Percentiles rank a stretch among this genome's conserved stretches.
Evolutionary conservation across 257 asterid species (phyloP).

Genomic region (Nicotiana knightiana): DNA sequence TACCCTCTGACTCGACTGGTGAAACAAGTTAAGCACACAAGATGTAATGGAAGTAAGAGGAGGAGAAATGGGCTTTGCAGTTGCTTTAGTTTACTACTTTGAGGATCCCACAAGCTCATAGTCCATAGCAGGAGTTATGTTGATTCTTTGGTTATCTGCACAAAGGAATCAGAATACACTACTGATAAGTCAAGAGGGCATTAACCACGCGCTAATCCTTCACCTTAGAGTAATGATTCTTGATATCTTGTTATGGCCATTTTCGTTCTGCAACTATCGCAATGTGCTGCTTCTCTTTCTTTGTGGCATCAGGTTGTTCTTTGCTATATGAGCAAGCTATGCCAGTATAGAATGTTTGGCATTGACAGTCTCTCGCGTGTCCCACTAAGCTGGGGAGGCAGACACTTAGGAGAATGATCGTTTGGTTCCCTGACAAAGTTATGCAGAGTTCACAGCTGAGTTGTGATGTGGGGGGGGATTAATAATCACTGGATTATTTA

Average conservation of each 20-base stretch:
- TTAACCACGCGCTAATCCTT: background rate
- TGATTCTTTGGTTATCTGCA: background rate
- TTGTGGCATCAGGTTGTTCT: conserved; percentile 1
- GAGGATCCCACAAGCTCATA: background rate
- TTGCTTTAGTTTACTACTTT: background rate
- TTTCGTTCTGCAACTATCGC: background rate
- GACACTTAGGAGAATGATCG: background rate
- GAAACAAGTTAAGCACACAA: background rate
- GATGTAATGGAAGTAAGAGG: background rate
- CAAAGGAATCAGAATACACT: background rate
- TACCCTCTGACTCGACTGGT: background rate
- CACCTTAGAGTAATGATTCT: background rate
- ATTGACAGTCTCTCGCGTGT: background rate
- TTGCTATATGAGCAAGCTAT: background rate
- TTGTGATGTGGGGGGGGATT: background rate
- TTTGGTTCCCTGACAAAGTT: background rate
- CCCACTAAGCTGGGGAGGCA: background rate
- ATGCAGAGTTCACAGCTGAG: background rate
- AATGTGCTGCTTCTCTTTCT: background rate
- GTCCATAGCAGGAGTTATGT: background rate
- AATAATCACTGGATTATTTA: background rate
- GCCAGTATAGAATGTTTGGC: background rate
- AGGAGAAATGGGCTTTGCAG: background rate
- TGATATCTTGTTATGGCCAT: background rate
- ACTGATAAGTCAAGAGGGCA: background rate